Percentiles rank a stretch among this genome's conserved stretches.
Evolutionary conservation across 768 basidiomycete species (phyloP).

Genomic region (Leccinellum albellum): DNA sequence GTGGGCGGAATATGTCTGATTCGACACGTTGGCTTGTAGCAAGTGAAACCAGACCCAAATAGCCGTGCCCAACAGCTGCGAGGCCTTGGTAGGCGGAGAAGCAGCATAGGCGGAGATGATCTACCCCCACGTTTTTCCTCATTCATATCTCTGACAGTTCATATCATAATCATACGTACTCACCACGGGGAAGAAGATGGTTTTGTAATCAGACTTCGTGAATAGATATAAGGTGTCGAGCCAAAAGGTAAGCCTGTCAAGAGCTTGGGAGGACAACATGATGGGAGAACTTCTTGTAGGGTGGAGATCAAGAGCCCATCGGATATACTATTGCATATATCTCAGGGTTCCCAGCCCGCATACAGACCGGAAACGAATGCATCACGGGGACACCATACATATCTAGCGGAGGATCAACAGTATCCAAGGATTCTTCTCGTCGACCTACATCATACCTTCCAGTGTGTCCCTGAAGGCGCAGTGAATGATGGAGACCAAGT

Average conservation of each 20-base stretch:
- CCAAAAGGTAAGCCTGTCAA: conserved; percentile 9
- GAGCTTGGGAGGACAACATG: neutral
- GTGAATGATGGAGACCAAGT: neutral
- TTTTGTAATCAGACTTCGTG: conserved; percentile 34
- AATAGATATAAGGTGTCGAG: conserved; percentile 32
- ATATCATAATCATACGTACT: neutral
- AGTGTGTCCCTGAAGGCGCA: neutral
- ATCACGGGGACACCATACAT: neutral
- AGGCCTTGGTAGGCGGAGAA: neutral
- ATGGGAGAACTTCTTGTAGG: neutral
- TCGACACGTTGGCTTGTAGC: conserved; percentile 33
- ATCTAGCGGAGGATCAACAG: neutral
- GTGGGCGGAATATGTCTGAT: conserved; percentile 24
- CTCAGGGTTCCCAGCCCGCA: neutral
- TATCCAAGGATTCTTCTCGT: neutral
- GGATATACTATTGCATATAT: neutral
- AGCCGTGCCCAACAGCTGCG: conserved; percentile 1
- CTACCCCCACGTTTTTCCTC: neutral
- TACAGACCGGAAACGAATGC: neutral
- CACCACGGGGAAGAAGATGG: conserved; percentile 35
- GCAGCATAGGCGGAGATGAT: conserved; percentile 7
- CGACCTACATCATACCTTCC: too few species aligned
- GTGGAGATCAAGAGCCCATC: neutral
- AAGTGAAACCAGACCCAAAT: conserved; percentile 33
- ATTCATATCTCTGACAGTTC: neutral